Conservation (phyloP, 2,329 filamentous ascomycete species). For the Colletotrichum trifolii region DNA sequence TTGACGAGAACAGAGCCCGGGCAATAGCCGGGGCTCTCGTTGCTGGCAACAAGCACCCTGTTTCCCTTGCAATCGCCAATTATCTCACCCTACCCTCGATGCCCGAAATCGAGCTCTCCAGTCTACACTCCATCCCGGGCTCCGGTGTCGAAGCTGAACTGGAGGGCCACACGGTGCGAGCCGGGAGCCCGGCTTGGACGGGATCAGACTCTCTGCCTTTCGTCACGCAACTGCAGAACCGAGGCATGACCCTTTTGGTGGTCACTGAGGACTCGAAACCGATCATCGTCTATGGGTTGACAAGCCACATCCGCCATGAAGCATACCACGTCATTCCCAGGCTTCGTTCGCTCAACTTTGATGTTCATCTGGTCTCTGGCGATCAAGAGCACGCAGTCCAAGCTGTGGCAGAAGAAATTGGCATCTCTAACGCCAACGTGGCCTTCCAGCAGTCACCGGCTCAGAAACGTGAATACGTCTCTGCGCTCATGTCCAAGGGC, state of each 20-base stretch:
- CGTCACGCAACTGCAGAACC: constrained; percentile 37
- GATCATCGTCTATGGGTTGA: constrained; percentile 62
- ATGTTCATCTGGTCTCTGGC: constrained; percentile 66
- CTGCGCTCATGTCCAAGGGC: constrained; percentile 46
- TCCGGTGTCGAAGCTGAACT: constrained; percentile 51
- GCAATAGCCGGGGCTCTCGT: constrained; percentile 45
- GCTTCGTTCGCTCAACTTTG: constrained; percentile 59
- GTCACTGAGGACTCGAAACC: constrained; percentile 44
- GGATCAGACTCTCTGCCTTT: constrained; percentile 38
- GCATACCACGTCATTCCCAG: constrained; percentile 55
- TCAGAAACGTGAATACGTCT: constrained; percentile 66
- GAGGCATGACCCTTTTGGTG: constrained; percentile 43
- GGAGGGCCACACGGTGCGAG: constrained; percentile 46
- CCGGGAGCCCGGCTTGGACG: constrained; percentile 60
- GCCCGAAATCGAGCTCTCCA: constrained; percentile 12
- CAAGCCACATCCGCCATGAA: constrained; percentile 48
- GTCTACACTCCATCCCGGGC: constrained; percentile 53
- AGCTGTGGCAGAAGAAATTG: constrained; percentile 56
- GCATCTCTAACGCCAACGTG: constrained; percentile 54
- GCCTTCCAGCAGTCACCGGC: constrained; percentile 59
- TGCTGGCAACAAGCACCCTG: constrained; percentile 59
- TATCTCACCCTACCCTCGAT: constrained; percentile 48
- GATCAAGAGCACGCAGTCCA: constrained; percentile 62
- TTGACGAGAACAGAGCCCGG: constrained; percentile 39
- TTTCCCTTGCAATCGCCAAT: constrained; percentile 59